These are phyloP conservation scores for Fusarium zealandicum DNA, from an alignment of 2,329 filamentous ascomycete genomes.

Conservation along the genomic window DNA sequence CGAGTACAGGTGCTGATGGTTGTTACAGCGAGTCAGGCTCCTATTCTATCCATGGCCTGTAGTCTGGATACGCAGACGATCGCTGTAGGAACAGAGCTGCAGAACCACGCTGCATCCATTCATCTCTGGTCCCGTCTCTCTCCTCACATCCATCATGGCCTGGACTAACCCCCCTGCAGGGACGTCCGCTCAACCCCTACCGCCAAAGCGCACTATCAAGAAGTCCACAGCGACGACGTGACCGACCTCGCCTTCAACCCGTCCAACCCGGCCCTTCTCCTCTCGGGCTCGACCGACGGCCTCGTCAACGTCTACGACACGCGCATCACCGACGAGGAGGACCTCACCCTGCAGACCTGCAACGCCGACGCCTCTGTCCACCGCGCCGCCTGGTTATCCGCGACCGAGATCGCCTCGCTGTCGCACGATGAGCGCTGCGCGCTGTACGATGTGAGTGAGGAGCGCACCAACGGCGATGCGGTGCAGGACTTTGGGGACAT, in stretches of 20 bases:
- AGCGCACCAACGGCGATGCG: conserved; percentile 64
- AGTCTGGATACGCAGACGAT: conserved; percentile 64
- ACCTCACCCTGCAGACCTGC: conserved; percentile 78
- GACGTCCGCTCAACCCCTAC: conserved; percentile 61
- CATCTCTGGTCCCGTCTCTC: conserved; percentile 62
- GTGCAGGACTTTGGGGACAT: conserved; percentile 72
- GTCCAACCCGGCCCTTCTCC: conserved; percentile 63
- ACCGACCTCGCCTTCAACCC: conserved; percentile 69
- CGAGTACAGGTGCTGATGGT: background rate
- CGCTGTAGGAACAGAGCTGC: conserved; percentile 76
- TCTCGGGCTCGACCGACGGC: conserved; percentile 82
- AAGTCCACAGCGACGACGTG: conserved; percentile 73
- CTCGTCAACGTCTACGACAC: conserved; percentile 81
- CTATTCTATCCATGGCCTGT: conserved; percentile 72
- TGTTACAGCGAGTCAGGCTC: conserved; percentile 50
- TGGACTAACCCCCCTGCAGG: conserved; percentile 51
- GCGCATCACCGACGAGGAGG: conserved; percentile 74
- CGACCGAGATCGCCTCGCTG: conserved; percentile 71
- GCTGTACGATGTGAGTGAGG: conserved; percentile 73
- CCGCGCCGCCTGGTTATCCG: conserved; percentile 73
- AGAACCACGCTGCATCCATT: conserved; percentile 67
- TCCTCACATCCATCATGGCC: background rate
- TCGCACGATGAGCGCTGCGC: conserved; percentile 82
- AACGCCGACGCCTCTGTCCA: conserved; percentile 80
- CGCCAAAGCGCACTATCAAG: conserved; percentile 63